A percentile compares a stretch with the other conserved stretches of the same genome.
phyloP scores from a whole-genome alignment of 495 filamentous ascomycete species.

The Monascus purpureus region DNA sequence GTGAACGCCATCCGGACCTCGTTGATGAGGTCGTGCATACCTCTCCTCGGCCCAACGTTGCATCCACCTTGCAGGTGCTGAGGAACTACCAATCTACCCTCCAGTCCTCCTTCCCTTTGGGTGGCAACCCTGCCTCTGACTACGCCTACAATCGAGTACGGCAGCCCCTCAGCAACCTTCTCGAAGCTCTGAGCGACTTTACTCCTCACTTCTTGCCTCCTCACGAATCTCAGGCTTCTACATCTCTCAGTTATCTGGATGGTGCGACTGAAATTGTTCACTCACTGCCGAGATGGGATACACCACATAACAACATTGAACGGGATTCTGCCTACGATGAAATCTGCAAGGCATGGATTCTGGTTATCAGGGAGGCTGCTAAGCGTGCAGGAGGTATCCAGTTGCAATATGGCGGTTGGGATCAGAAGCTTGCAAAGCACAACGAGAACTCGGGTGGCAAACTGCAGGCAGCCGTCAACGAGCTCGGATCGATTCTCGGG shows the following conservation, averaged over 20 bases:
- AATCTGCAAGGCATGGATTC: conserved; percentile 80
- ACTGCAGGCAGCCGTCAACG: conserved; percentile 65
- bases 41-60: conserved; percentile 71
- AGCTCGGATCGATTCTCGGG: conserved; percentile 56
- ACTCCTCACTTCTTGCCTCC: conserved; percentile 92
- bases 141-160: conserved; percentile 92
- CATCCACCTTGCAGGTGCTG: conserved; percentile 65
- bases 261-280: conserved; percentile 83
- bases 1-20: conserved; percentile 66
- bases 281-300: conserved; percentile 73
- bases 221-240: conserved; percentile 63
- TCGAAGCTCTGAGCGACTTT: conserved; percentile 85
- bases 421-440: conserved; percentile 75
- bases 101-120: conserved; percentile 73
- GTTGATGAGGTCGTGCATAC: conserved; percentile 69
- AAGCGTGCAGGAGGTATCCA: conserved; percentile 85
- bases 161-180: conserved; percentile 61
- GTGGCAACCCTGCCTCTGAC: conserved; percentile 67
- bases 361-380: conserved; percentile 82
- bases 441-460: conserved; percentile 76
- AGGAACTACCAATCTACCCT: conserved; percentile 66
- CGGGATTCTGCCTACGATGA: conserved; percentile 94
- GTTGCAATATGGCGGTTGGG: conserved; percentile 87
- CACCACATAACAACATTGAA: conserved; percentile 71
- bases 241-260: conserved; percentile 75